A percentile compares a stretch with the other conserved stretches of the same genome.
phyloP scores from a whole-genome alignment of 768 basidiomycete genomes.

The Pleurotus salmoneostramineus region DNA sequence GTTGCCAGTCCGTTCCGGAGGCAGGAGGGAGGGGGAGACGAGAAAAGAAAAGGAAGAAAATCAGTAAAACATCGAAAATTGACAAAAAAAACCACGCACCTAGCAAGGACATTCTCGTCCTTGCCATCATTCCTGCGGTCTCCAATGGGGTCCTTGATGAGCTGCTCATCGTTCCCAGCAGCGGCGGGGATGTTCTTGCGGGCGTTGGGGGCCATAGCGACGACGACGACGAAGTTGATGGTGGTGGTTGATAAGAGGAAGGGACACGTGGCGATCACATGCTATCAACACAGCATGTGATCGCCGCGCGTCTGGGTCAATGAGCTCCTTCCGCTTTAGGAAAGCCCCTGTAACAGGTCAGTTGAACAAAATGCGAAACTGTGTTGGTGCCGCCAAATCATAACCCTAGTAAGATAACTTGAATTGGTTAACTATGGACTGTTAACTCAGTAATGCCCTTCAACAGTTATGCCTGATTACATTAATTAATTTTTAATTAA shows the following conservation, averaged over 20 bases:
- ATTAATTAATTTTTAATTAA: no score
- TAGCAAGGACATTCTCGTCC: neutral
- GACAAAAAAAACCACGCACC: neutral
- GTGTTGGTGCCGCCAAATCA: no score
- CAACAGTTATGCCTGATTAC: no score
- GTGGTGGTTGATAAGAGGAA: neutral
- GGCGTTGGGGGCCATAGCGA: neutral
- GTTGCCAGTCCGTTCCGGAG: no score
- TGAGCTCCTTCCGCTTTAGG: neutral
- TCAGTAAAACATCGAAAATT: neutral
- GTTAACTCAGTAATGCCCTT: no score
- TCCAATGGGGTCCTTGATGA: neutral
- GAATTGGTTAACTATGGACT: no score
- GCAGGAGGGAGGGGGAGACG: neutral
- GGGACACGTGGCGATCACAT: neutral
- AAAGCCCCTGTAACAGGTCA: neutral
- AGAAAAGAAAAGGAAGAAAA: neutral
- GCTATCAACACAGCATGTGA: neutral
- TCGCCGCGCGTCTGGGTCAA: neutral
- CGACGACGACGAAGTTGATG: neutral
- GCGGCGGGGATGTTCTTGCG: neutral
- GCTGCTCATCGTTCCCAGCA: neutral
- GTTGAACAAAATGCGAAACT: no score
- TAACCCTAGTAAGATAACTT: no score
- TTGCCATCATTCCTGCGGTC: neutral